Conservation (phyloP, 352 stramenopile species). For the Phytopythium montanum region DNA sequence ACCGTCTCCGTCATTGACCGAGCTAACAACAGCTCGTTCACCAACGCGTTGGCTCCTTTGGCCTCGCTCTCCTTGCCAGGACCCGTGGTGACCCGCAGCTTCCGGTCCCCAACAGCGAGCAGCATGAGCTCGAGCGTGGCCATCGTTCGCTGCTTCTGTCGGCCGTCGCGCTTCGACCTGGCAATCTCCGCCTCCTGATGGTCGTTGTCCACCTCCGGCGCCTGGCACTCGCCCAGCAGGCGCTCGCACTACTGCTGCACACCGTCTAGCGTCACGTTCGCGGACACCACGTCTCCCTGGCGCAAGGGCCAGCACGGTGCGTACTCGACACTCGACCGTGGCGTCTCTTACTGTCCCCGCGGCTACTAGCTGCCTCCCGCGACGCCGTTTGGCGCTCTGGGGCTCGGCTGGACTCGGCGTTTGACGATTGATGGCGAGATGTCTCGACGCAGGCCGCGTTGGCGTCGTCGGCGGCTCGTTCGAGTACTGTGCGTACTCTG, state of each 20-base stretch:
- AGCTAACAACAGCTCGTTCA: constrained; percentile 30
- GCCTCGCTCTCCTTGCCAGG: constrained; percentile 37
- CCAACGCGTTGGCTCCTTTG: constrained; percentile 22
- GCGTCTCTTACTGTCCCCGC: neutral
- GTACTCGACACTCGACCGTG: neutral
- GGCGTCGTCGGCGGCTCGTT: constrained; percentile 95
- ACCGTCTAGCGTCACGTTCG: constrained; percentile 77
- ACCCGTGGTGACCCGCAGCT: constrained; percentile 10
- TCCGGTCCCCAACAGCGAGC: constrained; percentile 45
- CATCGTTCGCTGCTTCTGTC: constrained; percentile 78
- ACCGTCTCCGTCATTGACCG: neutral
- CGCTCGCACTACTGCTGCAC: constrained; percentile 79
- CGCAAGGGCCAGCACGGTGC: constrained; percentile 78
- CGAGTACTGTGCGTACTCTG: too few relatives aligned
- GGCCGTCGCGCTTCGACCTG: constrained; percentile 70
- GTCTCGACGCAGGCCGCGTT: constrained; percentile 56
- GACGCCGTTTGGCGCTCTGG: neutral
- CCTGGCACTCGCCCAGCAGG: constrained; percentile 52
- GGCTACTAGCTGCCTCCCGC: neutral
- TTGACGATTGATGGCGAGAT: neutral
- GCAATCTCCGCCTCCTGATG: constrained; percentile 53
- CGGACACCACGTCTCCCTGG: constrained; percentile 76
- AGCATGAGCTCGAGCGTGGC: constrained; percentile 81
- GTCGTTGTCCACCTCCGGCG: constrained; percentile 59
- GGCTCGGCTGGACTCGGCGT: too few relatives aligned